Evolutionary conservation across 768 basidiomycete genomes (phyloP), one percentile per base, ranked within the genome.

Genomic region (Collybia nuda): DNA sequence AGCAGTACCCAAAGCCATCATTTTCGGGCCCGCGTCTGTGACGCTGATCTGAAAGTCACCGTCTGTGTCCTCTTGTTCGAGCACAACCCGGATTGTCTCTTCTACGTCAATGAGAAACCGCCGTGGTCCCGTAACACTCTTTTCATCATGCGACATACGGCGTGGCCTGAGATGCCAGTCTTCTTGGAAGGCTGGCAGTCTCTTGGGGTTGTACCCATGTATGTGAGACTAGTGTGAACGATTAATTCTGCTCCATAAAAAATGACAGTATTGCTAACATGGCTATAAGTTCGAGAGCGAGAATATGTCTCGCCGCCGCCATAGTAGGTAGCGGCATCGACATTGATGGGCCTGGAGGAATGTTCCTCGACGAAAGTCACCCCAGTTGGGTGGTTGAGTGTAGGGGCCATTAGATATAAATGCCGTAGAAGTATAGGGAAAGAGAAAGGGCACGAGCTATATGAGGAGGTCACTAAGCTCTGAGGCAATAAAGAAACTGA

Each of bases 1-100:
- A 7, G 93, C 96, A 0, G 96, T 99, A 15, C 96, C 96, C 48
- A 99, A 79, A 0, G 95, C 85, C 79, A 98, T 87, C 66, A 96
- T 80, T 75, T 98, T 99, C 11, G 95, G 95, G 2, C 97, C 95
- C 52, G 93, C 92, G 65, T 99, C 96, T 18, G 90, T 94, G 63
- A 98, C 82, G 57, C 90, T 93, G 64, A 98, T 98, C 68, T 96
- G 93, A 65, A 96, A 93, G 67, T 98, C 93, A 26, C 89, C 90
- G 55, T 98, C 93, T 12, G 96, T 98, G 65, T 99, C 96, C 66
- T 99, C 96, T 66, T 98, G 96, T 69, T 97, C 93, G 23, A 99
- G 84, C 8, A 98, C 86, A 50, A 97, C 84, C 29, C 95, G 86
- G 62, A 99, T 93, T 26, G 96, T 99, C 70, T 98, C 96, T 62